Conservation (phyloP, 2,329 filamentous ascomycete genomes). For the Cordyceps javanica region DNA sequence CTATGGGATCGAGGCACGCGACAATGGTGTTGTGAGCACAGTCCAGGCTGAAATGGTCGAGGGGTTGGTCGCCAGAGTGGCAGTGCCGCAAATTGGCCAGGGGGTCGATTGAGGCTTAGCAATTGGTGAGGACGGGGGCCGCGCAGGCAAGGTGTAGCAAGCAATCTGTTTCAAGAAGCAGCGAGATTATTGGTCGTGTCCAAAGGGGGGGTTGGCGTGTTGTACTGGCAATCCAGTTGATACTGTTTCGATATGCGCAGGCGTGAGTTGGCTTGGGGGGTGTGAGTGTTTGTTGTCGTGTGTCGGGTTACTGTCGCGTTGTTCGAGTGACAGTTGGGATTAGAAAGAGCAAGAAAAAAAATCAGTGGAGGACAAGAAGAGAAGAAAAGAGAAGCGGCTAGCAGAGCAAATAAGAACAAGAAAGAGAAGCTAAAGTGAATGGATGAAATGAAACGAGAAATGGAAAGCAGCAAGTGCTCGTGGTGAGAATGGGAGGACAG, state of each 20-base stretch:
- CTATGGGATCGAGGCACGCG: neutral
- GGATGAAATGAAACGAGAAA: conserved; percentile 4
- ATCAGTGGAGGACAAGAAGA: neutral
- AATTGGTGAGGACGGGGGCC: neutral
- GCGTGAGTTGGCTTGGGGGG: neutral
- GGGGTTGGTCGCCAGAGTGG: neutral
- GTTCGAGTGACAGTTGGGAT: neutral
- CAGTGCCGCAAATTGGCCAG: neutral
- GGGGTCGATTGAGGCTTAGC: neutral
- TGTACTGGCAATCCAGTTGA: neutral
- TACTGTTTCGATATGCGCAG: neutral
- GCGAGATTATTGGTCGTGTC: too few relatives aligned
- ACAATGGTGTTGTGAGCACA: neutral
- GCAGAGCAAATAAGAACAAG: neutral
- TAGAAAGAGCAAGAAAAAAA: neutral
- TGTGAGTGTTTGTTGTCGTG: neutral
- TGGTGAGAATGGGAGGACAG: conserved; percentile 4
- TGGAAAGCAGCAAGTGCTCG: neutral
- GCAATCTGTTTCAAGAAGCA: neutral
- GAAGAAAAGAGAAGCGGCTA: neutral
- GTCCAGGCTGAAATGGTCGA: neutral
- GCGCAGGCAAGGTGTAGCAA: neutral
- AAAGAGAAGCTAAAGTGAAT: conserved; percentile 5
- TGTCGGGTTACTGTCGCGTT: neutral
- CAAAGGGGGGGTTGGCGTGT: neutral